phyloP scores from a whole-genome alignment of 441 rosid genomes.

The Mallotus repandus region DNA sequence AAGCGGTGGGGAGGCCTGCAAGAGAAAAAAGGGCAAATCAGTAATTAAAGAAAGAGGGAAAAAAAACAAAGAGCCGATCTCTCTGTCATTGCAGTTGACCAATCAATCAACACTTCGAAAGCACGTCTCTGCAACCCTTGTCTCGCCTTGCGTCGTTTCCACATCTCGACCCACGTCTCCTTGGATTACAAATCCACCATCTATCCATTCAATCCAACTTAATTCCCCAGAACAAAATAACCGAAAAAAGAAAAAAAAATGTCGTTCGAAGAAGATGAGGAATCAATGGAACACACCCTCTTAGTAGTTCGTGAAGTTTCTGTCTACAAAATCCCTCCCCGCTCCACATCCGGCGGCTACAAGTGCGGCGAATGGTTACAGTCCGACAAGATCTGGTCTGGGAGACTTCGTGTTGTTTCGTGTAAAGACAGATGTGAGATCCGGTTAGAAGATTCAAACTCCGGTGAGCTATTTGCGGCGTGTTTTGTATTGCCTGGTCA shows the following conservation, averaged over 20 bases:
- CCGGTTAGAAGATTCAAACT: conserved; percentile 90
- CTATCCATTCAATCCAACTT: background rate
- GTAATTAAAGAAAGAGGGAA: background rate
- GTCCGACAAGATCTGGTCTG: conserved; percentile 99
- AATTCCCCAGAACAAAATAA: background rate
- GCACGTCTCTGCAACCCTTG: conserved; percentile 32
- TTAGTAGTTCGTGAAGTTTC: conserved; percentile 92
- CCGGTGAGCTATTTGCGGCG: conserved; percentile 91
- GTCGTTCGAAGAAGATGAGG: conserved; percentile 92
- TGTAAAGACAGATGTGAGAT: conserved; percentile 97
- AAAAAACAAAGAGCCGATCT: background rate
- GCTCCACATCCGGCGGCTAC: conserved; percentile 93
- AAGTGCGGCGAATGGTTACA: conserved; percentile 99
- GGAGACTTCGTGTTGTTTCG: conserved; percentile 92
- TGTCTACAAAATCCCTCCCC: conserved; percentile 92
- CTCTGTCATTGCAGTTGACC: conserved; percentile 23
- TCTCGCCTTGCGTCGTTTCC: conserved; percentile 1
- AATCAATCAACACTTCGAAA: conserved; percentile 30
- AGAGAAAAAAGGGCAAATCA: conserved; percentile 4
- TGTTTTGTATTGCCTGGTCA: conserved; percentile 83
- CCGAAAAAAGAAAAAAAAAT: conserved; percentile 10
- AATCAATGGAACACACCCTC: conserved; percentile 87
- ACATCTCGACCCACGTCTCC: background rate
- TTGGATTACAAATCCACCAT: background rate
- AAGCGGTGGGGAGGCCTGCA: no score